Conservation (phyloP, 2,329 filamentous ascomycete genomes). For the Exophiala phaeomuriformis region DNA sequence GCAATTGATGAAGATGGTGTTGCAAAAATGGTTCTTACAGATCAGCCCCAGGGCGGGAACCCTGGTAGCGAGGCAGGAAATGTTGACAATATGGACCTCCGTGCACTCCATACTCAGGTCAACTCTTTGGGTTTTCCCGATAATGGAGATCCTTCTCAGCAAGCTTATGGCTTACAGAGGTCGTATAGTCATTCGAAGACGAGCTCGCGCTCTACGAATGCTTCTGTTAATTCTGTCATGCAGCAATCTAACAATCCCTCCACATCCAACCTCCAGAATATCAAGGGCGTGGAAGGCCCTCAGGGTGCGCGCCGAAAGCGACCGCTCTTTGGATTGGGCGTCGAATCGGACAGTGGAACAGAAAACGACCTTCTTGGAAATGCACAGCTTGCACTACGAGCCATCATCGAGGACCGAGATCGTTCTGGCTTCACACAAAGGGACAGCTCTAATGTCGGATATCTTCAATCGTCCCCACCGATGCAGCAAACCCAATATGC, state of each 20-base stretch:
- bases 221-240: constrained; percentile 37
- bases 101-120: constrained; percentile 33
- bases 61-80: constrained; percentile 41
- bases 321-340: constrained; percentile 13
- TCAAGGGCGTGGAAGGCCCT: constrained; percentile 10
- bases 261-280: constrained; percentile 10
- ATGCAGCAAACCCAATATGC: constrained; percentile 34
- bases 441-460: constrained; percentile 24
- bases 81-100: constrained; percentile 38
- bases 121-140: constrained; percentile 38
- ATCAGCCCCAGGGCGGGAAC: constrained; percentile 31
- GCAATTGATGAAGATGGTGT: constrained; percentile 44
- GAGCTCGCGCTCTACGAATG: constrained; percentile 36
- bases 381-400: constrained; percentile 42
- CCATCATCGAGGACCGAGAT: constrained; percentile 36
- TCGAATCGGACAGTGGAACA: constrained; percentile 24
- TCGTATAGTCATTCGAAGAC: constrained; percentile 39
- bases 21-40: constrained; percentile 37
- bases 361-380: constrained; percentile 33
- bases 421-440: constrained; percentile 29
- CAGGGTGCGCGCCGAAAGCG: constrained; percentile 12
- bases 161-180: constrained; percentile 19
- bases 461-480: constrained; percentile 41
- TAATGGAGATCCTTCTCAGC: constrained; percentile 21
- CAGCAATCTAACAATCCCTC: constrained; percentile 38